phyloP scores from a whole-genome alignment of 2,329 filamentous ascomycete genomes.

The Botrytis fragariae region DNA sequence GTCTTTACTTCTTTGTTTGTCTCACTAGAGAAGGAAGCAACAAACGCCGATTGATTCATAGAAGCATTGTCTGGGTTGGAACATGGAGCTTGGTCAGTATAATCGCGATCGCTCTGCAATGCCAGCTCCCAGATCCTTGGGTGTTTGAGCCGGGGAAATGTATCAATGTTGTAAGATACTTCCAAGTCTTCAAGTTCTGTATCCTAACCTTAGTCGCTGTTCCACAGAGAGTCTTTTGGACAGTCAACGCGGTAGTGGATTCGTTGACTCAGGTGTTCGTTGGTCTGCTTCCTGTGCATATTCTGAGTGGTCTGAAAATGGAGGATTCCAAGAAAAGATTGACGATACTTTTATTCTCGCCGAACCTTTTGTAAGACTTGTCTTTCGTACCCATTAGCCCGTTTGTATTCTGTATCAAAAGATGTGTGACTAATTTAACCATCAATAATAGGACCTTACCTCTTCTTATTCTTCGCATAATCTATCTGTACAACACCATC shows the following conservation, averaged over 20 bases:
- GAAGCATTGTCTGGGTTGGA: background rate
- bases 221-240: constrained; percentile 6
- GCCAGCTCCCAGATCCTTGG: constrained; percentile 5
- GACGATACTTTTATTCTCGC: background rate
- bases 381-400: background rate
- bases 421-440: background rate
- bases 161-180: constrained; percentile 2
- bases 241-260: constrained; percentile 2
- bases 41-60: background rate
- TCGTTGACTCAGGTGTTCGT: background rate
- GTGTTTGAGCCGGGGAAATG: background rate
- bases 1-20: background rate
- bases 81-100: background rate
- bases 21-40: constrained; percentile 1
- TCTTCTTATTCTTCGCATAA: background rate
- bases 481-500: background rate
- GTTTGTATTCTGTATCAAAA: background rate
- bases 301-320: background rate
- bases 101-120: background rate
- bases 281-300: constrained; percentile 1
- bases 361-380: constrained; percentile 5
- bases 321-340: background rate
- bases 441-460: background rate
- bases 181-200: background rate
- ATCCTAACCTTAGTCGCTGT: background rate